phyloP scores from a whole-genome alignment of 2,329 filamentous ascomycete genomes.

The Fusarium subtropicale region DNA sequence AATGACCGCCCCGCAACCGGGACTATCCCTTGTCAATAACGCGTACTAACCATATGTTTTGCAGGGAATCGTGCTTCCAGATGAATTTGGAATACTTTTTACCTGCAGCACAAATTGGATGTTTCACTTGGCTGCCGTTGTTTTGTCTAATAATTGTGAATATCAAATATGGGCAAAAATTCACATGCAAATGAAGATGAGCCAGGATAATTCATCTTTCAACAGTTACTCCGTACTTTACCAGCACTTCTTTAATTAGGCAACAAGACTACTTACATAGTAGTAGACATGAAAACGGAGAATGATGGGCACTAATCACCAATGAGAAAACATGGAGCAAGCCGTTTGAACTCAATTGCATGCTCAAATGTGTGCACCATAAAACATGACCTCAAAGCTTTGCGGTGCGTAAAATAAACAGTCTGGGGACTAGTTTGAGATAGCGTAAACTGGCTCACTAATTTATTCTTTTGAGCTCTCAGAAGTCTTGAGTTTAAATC shows the following conservation, averaged over 20 bases:
- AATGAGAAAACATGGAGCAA: background rate
- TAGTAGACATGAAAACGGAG: background rate
- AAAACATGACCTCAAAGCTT: background rate
- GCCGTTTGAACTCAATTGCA: background rate
- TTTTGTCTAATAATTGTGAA: background rate
- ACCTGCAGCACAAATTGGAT: conserved; percentile 2
- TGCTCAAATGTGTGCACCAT: background rate
- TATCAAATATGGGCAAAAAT: background rate
- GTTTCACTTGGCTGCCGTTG: conserved; percentile 6
- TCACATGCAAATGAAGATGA: background rate
- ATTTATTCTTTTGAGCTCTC: background rate
- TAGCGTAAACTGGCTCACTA: background rate
- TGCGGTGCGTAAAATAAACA: background rate
- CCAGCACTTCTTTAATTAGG: background rate
- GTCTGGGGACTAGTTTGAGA: background rate
- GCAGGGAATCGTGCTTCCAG: conserved; percentile 17
- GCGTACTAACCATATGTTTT: conserved; percentile 6
- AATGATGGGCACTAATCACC: background rate
- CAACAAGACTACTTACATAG: background rate
- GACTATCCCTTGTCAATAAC: conserved; percentile 24
- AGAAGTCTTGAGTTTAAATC: background rate
- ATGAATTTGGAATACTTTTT: conserved; percentile 17
- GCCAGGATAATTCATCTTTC: background rate
- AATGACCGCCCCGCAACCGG: conserved; percentile 32
- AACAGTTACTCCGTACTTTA: background rate